Evolutionary conservation across 805 yeast genomes (phyloP).

Genomic region (Middelhovenomyces tepae): DNA sequence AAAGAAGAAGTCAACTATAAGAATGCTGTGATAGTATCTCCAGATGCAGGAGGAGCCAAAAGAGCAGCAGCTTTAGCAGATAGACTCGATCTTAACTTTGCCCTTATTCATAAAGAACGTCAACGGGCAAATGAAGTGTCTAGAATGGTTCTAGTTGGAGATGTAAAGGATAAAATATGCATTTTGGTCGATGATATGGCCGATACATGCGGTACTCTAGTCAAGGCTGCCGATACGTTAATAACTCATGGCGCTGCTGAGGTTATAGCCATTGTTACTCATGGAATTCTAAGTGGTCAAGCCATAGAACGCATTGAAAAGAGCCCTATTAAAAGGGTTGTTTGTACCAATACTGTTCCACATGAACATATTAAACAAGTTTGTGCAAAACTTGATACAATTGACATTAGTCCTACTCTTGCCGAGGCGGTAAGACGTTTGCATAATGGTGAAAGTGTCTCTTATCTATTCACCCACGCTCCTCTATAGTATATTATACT

Average conservation of each 20-base stretch:
- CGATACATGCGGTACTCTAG: slow-evolving; percentile 94
- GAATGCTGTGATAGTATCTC: slow-evolving; percentile 77
- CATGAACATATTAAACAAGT: slow-evolving; percentile 49
- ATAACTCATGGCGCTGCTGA: slow-evolving; percentile 71
- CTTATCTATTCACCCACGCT: slow-evolving; percentile 72
- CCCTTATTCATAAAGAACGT: slow-evolving; percentile 93
- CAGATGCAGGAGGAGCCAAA: slow-evolving; percentile 99
- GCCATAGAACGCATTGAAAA: slow-evolving; percentile 67
- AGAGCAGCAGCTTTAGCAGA: slow-evolving; percentile 94
- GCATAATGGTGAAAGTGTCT: slow-evolving; percentile 93
- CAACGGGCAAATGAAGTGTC: slow-evolving; percentile 92
- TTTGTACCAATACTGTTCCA: slow-evolving; percentile 93
- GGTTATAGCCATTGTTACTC: slow-evolving; percentile 92
- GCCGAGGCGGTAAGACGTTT: slow-evolving; percentile 93
- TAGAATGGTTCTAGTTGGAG: slow-evolving; percentile 93
- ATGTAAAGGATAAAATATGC: slow-evolving; percentile 75
- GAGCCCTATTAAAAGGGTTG: slow-evolving; percentile 60
- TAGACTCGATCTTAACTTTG: slow-evolving; percentile 82
- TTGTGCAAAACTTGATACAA: slow-evolving; percentile 65
- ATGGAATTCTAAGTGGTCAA: slow-evolving; percentile 82
- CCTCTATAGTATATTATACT: slow-evolving; percentile 26
- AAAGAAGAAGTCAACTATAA: slow-evolving; percentile 48
- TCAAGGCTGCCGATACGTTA: slow-evolving; percentile 86
- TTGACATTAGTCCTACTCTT: slow-evolving; percentile 77
- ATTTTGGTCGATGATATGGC: slow-evolving; percentile 95